These are phyloP conservation scores for Fusarium solani-melongenae DNA, from an alignment of 2,329 filamentous ascomycete genomes.

Conservation along the genomic window DNA sequence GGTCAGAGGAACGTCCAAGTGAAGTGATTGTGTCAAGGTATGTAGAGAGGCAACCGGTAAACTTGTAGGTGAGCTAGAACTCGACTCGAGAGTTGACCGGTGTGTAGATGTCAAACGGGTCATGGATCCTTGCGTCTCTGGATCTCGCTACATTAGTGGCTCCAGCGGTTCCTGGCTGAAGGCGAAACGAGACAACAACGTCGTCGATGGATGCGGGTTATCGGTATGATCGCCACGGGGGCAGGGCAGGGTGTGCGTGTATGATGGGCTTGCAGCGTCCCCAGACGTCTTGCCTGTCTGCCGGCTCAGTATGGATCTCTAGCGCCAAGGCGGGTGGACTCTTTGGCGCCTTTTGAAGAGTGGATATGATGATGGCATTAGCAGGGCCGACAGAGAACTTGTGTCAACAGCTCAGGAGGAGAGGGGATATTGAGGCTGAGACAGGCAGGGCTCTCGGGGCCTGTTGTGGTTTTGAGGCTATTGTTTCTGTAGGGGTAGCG, in stretches of 20 bases:
- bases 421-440: constrained; percentile 6
- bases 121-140: constrained; percentile 17
- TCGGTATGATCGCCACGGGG: constrained; percentile 9
- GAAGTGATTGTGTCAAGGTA: neutral
- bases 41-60: neutral
- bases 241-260: constrained; percentile 19
- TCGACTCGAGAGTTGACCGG: constrained; percentile 12
- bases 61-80: constrained; percentile 24
- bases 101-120: constrained; percentile 17
- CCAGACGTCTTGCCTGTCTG: neutral
- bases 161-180: constrained; percentile 31
- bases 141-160: constrained; percentile 7
- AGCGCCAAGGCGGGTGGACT: constrained; percentile 8
- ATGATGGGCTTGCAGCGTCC: neutral
- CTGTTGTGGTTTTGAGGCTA: neutral
- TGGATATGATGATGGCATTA: constrained; percentile 33
- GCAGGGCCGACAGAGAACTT: neutral
- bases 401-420: neutral
- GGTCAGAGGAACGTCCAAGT: neutral
- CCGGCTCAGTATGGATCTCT: neutral
- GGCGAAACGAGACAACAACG: constrained; percentile 8
- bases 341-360: constrained; percentile 1
- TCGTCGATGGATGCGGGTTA: neutral
- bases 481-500: neutral
- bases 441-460: constrained; percentile 7